phyloP scores from a whole-genome alignment of 164 flowering plant species.

The Aristolochia californica region DNA sequence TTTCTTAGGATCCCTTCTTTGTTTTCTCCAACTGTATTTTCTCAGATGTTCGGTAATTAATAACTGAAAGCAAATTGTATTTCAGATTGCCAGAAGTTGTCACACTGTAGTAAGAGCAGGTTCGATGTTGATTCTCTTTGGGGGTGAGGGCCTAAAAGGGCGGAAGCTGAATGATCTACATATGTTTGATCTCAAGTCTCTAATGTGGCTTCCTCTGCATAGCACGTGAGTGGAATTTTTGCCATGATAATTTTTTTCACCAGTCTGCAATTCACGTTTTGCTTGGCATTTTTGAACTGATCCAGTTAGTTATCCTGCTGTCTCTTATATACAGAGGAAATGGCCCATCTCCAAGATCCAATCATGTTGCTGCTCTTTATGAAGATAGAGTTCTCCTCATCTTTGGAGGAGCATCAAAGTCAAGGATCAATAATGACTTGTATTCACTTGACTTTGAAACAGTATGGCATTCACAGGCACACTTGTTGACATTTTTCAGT shows the following conservation, averaged over 20 bases:
- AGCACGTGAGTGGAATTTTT: constrained; percentile 68
- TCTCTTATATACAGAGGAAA: constrained; percentile 51
- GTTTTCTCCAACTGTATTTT: no score
- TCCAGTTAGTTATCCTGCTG: neutral
- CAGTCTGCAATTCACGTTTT: neutral
- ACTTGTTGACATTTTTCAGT: neutral
- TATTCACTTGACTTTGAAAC: constrained; percentile 95
- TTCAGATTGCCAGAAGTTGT: constrained; percentile 84
- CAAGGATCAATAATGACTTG: constrained; percentile 73
- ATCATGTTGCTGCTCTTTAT: constrained; percentile 83
- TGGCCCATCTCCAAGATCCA: constrained; percentile 83
- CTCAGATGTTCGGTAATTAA: no score
- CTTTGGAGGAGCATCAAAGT: constrained; percentile 87
- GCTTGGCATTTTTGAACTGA: neutral
- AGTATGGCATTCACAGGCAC: constrained; percentile 22
- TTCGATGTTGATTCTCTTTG: constrained; percentile 76
- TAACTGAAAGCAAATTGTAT: neutral
- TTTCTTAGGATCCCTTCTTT: no score
- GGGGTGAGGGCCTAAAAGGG: constrained; percentile 85
- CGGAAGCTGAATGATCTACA: constrained; percentile 92
- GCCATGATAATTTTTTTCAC: neutral
- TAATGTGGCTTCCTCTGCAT: constrained; percentile 93
- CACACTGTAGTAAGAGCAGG: constrained; percentile 81
- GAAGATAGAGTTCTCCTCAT: constrained; percentile 70
- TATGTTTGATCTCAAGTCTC: constrained; percentile 93